A percentile compares a stretch with the other conserved stretches of the same genome.
phyloP scores from a whole-genome alignment of 371 early-diverging fungal genomes.

The Fennellomyces sp. region DNA sequence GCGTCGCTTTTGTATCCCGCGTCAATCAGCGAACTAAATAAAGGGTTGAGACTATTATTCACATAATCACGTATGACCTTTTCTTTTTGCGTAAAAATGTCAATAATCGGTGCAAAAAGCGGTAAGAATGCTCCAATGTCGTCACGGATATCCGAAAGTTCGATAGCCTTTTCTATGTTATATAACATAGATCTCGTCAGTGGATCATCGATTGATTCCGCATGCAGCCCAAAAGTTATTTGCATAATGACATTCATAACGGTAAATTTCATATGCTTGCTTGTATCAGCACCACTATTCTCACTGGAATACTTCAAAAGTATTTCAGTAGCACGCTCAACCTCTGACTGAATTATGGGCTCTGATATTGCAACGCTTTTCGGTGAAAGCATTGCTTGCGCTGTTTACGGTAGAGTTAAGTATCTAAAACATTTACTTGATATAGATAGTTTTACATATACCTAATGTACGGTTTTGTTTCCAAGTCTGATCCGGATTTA shows the following conservation, averaged over 20 bases:
- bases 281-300: background rate
- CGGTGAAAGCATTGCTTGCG: background rate
- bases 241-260: constrained; percentile 7
- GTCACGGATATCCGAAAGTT: background rate
- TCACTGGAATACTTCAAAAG: background rate
- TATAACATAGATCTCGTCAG: constrained; percentile 4
- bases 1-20: background rate
- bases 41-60: background rate
- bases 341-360: background rate
- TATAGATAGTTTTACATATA: background rate
- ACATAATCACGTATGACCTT: background rate
- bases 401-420: background rate
- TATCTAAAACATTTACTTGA: too few relatives aligned
- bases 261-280: background rate
- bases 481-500: constrained; percentile 8
- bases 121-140: constrained; percentile 21
- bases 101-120: background rate
- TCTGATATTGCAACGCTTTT: background rate
- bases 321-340: background rate
- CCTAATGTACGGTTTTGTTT: constrained; percentile 8
- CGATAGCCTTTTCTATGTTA: background rate
- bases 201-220: constrained; percentile 9
- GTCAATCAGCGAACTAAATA: background rate
- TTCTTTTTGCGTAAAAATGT: background rate
- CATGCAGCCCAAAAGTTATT: constrained; percentile 5